Evolutionary conservation across 768 basidiomycete species (phyloP), one percentile per base, ranked within the genome.

Genomic region (Psilocybe tampanensis): DNA sequence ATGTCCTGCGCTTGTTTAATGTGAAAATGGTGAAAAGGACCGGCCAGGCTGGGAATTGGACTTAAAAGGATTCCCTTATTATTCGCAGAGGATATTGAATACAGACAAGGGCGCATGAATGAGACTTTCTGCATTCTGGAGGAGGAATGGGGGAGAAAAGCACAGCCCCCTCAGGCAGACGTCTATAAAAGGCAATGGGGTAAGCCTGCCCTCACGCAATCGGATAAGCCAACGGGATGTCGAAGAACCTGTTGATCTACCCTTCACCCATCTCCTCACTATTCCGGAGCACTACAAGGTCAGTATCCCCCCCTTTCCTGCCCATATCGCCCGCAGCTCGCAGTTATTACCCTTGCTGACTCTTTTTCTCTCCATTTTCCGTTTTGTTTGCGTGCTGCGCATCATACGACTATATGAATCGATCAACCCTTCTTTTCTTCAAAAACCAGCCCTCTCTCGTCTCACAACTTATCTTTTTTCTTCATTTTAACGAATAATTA

Each of bases 161-260:
- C 51, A 47, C 42, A 36, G 44, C 44, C 47, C 29, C 42, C 51
- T 17, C 41, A 42, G 56, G 51, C 57, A 57, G 4, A 22, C 33
- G 55, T 48, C 64, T 47, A 58, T 57, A 67, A 60, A 62, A 63
- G 64, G 67, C 59, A 65, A 56, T 24, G 34, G 32, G 15, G 44
- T 50, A 51, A 54, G 61, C 71, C 71, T 67, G 70, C 70, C 70
- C 70, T 70, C 65, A 71, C 61, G 67, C 64, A 67, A 73, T 71
- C 71, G 68, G 70, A 71, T 72, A 72, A 70, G 68, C 68, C 61
- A 56, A 56, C 58, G 55, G 58, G 57, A 55, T 58, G 39, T 43
- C 59, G 36, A 50, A 24, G 42, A 60, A 47, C 53, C 63, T 39
- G 54, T 65, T 63, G 61, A 63, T 63, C 60, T 55, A 58, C 65